Base-by-base conservation (phyloP, 805 yeast genomes). In the Wickerhamiella galacta region DNA sequence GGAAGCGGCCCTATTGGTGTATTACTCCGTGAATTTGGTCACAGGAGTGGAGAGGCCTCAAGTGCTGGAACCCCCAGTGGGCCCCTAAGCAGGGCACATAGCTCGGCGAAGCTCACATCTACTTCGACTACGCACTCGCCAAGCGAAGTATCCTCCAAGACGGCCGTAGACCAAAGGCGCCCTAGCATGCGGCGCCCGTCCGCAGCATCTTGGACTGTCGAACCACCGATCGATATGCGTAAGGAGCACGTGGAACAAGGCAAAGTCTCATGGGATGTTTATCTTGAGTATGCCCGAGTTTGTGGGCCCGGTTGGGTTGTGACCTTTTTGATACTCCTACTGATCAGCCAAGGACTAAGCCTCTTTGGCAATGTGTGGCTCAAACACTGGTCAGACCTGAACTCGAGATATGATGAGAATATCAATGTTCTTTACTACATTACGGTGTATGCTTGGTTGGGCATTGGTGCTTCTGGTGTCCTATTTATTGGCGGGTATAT, bases 381-480 rank as follows among this genome's bases (percentile, higher is more conserved):
- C 47, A 90, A 90, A 54, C 81, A 81, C 54, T 90, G 98, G 98
- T 80, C 96, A 9, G 99, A 90, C 52, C 70, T 77, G 16, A 90
- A 87, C 50, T 57, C 53, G 28, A 51, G 57, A 24, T 87, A 83
- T 17, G 57, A 57, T 36, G 87, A 87, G 51, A 93, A 93, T 2
- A 52, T 72, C 38, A 6, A 20, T 5, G 70, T 78, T n/a, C 59
- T 59, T 34, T 69, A 56, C 47, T 90, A 83, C 46, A 61, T 90
- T 43, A 75, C 77, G 14, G 62, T 80, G 34, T 90, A 87, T 51
- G 68, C 78, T 39, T 61, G 64, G 8, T 60, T 87, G 27, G 95
- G 98, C 41, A 49, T 82, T 30, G 60, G 67, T 11, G 67, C 77
- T 19, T 16, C 33, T 14, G 19, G 28, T 15, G 70, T 93, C 0